Base-by-base conservation (phyloP, 73 alveolate genomes). In the Paraurostyla sp. region DNA sequence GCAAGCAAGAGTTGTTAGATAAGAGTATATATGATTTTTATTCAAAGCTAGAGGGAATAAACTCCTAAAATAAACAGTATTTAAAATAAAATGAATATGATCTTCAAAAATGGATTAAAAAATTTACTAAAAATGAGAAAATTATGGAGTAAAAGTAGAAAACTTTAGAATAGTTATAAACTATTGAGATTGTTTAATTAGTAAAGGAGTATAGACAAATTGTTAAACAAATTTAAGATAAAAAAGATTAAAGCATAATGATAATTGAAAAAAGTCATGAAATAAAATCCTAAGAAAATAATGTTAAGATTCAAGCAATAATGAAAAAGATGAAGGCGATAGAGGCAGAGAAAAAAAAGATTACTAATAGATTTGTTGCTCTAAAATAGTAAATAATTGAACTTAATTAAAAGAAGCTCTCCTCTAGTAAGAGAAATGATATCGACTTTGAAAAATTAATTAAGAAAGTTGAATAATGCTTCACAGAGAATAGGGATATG, bases 81-180 rank as follows among this genome's bases (percentile, higher is more conserved):
- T 38, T 65, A 22, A 65, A 65, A 40, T 38, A 65, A 38, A 65
- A 65, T 65, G 82, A 65, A 65, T 65, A 65, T 65, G 82, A 65
- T 33, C 20, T 65, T 6, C 38, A 65, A 30, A 65, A 65, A 65
- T 22, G 60, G 41, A 3, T 65, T 23, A 65, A 65, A 38, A 65
- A 65, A 40, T 65, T 65, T 40, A 38, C 18, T 1, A 65, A 65
- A 65, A 22, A 65, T 11, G 82, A 65, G 58, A 65, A 65, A 38
- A 2, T 65, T 1, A 65, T 65, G 4, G 82, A 65, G 18, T 38
- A 65, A 65, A 65, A 65, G 38, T 38, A 65, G 25, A 35, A 35
- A 22, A 22, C 22, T 22, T 40, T 65, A 6, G 82, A 65, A 22
- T 36, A 32, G 25, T 38, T 65, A 13, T 22, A 22, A 38, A 65